A percentile compares a stretch with the other conserved stretches of the same genome.
Evolutionary conservation across 345 rosid genomes (phyloP).

Genomic region (Ceriops decandra): DNA sequence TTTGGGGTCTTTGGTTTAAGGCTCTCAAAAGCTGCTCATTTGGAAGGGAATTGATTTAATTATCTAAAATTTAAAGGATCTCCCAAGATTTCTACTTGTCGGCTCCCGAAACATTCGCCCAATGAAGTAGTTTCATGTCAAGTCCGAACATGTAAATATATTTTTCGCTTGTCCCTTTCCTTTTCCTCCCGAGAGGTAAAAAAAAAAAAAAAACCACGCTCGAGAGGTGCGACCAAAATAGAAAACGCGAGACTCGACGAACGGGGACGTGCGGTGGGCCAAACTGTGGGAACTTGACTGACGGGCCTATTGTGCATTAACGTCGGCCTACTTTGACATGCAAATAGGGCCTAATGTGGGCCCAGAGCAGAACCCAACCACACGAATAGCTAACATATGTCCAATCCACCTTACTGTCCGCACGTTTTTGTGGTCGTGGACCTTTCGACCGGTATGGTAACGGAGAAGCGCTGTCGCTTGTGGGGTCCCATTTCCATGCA

Average conservation of each 20-base stretch:
- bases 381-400: not conserved
- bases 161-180: not conserved
- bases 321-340: slow-evolving; percentile 28
- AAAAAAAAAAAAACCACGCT: not conserved
- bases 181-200: not conserved
- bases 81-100: not conserved
- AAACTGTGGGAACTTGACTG: not conserved
- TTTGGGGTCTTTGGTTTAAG: too few species aligned
- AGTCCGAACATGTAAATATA: not conserved
- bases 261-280: slow-evolving; percentile 29
- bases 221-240: slow-evolving; percentile 4
- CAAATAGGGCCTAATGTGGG: slow-evolving; percentile 20
- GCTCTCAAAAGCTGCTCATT: not conserved
- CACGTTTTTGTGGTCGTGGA: slow-evolving; percentile 4
- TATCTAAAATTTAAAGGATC: not conserved
- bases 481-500: slow-evolving; percentile 18
- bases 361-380: slow-evolving; percentile 27
- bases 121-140: not conserved
- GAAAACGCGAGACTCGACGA: too few species aligned
- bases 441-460: slow-evolving; percentile 11
- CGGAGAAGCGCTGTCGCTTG: not conserved
- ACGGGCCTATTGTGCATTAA: slow-evolving; percentile 32
- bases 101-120: too few species aligned
- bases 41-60: not conserved
- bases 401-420: slow-evolving; percentile 10